Evolutionary conservation across 306 rosid species (phyloP).

Genomic region (Lotus japonicus): DNA sequence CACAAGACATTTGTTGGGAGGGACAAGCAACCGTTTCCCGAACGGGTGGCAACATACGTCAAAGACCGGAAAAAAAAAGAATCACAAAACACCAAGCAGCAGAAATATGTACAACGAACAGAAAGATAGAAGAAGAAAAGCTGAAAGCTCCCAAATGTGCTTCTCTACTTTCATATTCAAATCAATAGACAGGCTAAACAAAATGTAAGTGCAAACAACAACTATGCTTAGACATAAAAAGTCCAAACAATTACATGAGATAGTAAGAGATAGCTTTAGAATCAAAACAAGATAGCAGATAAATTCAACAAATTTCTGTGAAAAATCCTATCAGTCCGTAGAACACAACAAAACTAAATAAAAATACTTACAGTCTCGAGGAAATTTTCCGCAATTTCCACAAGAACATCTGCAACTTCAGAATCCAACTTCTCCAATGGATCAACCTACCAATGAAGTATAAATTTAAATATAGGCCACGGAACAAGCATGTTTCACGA

Average conservation of each 20-base stretch:
- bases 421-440: constrained; percentile 80
- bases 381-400: constrained; percentile 86
- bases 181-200: background rate
- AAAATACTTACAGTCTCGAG: constrained; percentile 80
- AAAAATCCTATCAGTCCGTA: background rate
- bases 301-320: background rate
- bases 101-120: background rate
- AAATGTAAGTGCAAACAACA: background rate
- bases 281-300: background rate
- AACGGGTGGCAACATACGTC: no score
- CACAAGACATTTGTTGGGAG: background rate
- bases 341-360: background rate
- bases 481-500: background rate
- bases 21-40: background rate
- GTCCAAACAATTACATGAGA: background rate
- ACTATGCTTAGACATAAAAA: background rate
- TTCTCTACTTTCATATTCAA: no score
- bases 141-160: background rate
- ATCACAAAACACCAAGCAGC: no score
- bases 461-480: constrained; percentile 7
- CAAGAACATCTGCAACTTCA: constrained; percentile 85
- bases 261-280: background rate
- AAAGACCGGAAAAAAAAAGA: no score
- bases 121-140: background rate
- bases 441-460: constrained; percentile 61